Conservation (phyloP, 129 eudicot species). For the Gnaphalium uliginosum region DNA sequence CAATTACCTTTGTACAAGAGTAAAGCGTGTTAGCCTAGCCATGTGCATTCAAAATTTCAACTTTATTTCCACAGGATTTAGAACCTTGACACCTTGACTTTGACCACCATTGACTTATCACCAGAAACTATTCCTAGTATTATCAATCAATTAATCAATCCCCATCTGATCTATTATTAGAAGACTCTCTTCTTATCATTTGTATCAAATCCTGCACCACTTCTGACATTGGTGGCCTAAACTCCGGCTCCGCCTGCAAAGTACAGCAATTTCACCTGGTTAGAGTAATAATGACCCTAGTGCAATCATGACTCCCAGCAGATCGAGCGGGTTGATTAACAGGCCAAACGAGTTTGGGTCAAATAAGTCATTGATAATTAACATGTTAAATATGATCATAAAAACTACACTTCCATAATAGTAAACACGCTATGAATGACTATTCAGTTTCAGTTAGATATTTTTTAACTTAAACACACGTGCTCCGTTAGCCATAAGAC, state of each 20-base stretch:
- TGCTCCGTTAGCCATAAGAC: neutral
- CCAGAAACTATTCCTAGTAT: constrained; percentile 22
- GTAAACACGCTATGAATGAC: neutral
- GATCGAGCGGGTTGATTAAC: neutral
- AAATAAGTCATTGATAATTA: neutral
- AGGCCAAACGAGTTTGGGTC: neutral
- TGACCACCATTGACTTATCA: constrained; percentile 28
- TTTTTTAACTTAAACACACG: neutral
- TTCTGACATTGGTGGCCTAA: constrained; percentile 91
- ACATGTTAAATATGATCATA: neutral
- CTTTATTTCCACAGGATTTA: constrained; percentile 14
- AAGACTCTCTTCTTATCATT: constrained; percentile 73
- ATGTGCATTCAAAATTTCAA: constrained; percentile 28
- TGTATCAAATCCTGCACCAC: constrained; percentile 91
- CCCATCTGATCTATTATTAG: constrained; percentile 49
- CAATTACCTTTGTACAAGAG: constrained; percentile 39
- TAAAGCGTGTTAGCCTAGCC: constrained; percentile 33
- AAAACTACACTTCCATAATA: neutral
- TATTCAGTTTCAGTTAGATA: neutral
- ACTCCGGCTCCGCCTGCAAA: constrained; percentile 84
- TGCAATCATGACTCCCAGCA: neutral
- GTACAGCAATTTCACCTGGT: neutral
- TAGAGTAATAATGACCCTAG: neutral
- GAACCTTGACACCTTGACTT: constrained; percentile 23
- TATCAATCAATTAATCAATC: constrained; percentile 40